A percentile compares a stretch with the other conserved stretches of the same genome.
Conservation (phyloP, 2,329 filamentous ascomycete species). For the Beauveria asiatica region DNA sequence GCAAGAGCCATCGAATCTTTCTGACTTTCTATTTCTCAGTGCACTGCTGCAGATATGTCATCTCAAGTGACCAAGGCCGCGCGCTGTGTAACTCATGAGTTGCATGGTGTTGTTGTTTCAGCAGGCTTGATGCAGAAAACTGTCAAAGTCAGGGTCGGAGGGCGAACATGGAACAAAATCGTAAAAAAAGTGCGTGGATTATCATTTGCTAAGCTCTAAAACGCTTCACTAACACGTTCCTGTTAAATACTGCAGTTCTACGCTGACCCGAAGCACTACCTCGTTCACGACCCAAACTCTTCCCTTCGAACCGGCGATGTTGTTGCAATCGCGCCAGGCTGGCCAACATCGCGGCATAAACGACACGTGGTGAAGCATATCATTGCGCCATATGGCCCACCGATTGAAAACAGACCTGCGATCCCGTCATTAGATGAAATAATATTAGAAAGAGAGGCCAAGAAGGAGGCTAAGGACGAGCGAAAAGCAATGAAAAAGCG, state of each 20-base stretch:
- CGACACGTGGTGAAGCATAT: slow-evolving; percentile 68
- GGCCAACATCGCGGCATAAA: slow-evolving; percentile 57
- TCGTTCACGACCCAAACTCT: slow-evolving; percentile 71
- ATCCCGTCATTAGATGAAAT: slow-evolving; percentile 58
- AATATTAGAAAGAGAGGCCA: slow-evolving; percentile 42
- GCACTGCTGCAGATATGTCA: slow-evolving; percentile 24
- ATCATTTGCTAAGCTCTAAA: neutral
- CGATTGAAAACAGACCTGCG: slow-evolving; percentile 55
- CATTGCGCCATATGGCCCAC: slow-evolving; percentile 57
- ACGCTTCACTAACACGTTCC: neutral
- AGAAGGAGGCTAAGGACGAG: slow-evolving; percentile 49
- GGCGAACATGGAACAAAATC: slow-evolving; percentile 61
- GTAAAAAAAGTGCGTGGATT: slow-evolving; percentile 56
- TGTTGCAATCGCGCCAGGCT: slow-evolving; percentile 59
- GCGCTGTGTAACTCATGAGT: slow-evolving; percentile 38
- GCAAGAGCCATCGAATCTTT: neutral
- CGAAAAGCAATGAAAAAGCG: slow-evolving; percentile 29
- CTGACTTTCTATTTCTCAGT: too few species aligned
- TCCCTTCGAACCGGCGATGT: slow-evolving; percentile 69
- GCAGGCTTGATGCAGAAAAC: slow-evolving; percentile 71
- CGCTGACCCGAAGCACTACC: slow-evolving; percentile 52
- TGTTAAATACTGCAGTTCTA: slow-evolving; percentile 36
- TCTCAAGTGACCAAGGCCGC: slow-evolving; percentile 33
- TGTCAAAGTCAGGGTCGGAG: slow-evolving; percentile 67
- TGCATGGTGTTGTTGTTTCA: slow-evolving; percentile 65